These are phyloP conservation scores for Micractinium sp. DNA, from an alignment of 139 green algal genomes.

Conservation along the genomic window DNA sequence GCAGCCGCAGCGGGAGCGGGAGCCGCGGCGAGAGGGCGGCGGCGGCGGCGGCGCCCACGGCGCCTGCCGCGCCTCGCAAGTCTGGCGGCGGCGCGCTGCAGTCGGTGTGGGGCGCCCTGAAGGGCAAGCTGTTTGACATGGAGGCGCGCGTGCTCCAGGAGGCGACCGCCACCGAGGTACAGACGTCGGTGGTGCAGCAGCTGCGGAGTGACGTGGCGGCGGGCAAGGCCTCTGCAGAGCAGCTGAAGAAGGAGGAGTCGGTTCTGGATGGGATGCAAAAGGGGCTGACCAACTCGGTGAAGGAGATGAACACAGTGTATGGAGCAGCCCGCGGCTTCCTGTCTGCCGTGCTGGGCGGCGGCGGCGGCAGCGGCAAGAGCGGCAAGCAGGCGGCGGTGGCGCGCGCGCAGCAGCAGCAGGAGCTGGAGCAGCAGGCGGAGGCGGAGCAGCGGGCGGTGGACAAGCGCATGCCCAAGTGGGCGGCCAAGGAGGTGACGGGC, in stretches of 20 bases:
- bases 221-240: conserved; percentile 10
- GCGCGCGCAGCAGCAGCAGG: background rate
- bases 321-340: conserved; percentile 18
- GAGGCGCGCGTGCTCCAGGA: conserved; percentile 71
- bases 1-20: background rate
- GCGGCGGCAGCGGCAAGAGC: conserved; percentile 5
- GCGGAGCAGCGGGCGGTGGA: background rate
- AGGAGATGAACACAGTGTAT: conserved; percentile 33
- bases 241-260: conserved; percentile 31
- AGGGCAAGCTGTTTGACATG: conserved; percentile 72
- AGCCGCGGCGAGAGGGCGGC: background rate
- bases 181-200: conserved; percentile 51
- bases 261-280: conserved; percentile 33
- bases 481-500: conserved; percentile 10
- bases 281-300: conserved; percentile 20
- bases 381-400: background rate
- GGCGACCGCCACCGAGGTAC: conserved; percentile 44
- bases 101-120: background rate
- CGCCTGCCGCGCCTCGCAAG: background rate
- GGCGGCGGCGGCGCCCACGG: background rate
- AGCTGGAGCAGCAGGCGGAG: background rate
- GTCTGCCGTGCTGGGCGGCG: background rate
- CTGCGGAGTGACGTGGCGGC: conserved; percentile 40
- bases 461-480: conserved; percentile 23
- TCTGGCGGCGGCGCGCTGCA: background rate